Percentiles rank a stretch among this genome's conserved stretches.
Conservation (phyloP, 1,139 yeast genomes). For the Candida albicans region DNA sequence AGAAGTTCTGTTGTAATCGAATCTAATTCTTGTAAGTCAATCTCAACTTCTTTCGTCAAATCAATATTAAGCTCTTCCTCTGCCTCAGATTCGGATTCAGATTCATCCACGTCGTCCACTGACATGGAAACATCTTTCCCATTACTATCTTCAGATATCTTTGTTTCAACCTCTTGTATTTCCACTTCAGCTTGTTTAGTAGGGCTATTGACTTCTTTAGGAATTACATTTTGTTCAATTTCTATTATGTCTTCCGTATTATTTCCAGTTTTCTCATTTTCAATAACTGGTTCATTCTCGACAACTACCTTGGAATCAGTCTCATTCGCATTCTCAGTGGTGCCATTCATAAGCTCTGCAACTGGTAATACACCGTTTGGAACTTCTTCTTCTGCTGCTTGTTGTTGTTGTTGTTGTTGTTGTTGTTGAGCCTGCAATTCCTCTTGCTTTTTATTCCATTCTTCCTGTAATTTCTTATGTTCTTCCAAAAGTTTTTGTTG, state of each 20-base stretch:
- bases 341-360: too few relatives aligned
- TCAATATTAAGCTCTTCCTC: slow-evolving; percentile 25
- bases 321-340: not conserved
- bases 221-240: not conserved
- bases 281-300: not conserved
- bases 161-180: not conserved
- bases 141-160: not conserved
- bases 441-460: slow-evolving; percentile 23
- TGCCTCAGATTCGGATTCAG: slow-evolving; percentile 26
- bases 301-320: not conserved
- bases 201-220: too few relatives aligned
- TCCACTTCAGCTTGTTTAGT: slow-evolving; percentile 2
- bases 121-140: not conserved
- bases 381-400: not conserved
- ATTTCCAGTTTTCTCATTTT: not conserved
- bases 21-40: slow-evolving; percentile 17
- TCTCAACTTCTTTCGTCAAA: slow-evolving; percentile 16
- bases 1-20: slow-evolving; percentile 25
- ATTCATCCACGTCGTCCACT: slow-evolving; percentile 3
- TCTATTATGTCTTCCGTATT: slow-evolving; percentile 1
- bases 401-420: not conserved
- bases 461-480: slow-evolving; percentile 28
- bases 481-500: slow-evolving; percentile 49
- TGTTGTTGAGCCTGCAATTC: not conserved
- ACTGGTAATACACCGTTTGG: not conserved